Base-by-base conservation (phyloP, 140 eudicot species). In the Anethum foeniculum region DNA sequence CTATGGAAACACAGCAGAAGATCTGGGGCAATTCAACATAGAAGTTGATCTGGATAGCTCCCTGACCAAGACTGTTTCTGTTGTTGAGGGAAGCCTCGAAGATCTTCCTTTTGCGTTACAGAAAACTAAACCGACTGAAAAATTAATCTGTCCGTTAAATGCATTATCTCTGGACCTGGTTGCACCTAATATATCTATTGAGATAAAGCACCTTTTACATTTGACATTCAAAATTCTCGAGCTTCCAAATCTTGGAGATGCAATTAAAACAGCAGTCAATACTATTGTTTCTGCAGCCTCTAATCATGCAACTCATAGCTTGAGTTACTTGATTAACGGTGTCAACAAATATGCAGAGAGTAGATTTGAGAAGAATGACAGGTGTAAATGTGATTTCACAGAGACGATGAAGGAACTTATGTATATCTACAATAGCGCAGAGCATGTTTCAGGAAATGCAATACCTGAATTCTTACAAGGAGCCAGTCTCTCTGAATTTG, bases 1-100 rank as follows among this genome's bases (percentile, higher is more conserved):
- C 43, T 96, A 91, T 83, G 99, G 99, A 67, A 96, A 96, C 86
- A 91, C 94, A 16, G 92, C 98, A 12, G 98, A 91, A 90, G 97
- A 96, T 83, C 80, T 96, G 30, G 98, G 99, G 71, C 99, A 96
- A 82, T 96, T 91, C 75, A 96, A 87, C 87, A 85, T 96, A 88
- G 97, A 90, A 80, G 95, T 93, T 80, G 99, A 92, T 84, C 52
- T 96, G 64, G 99, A 93, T 72, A 83, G 85, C 84, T 88, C 99
- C 79, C 82, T 96, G 83, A 90, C 94, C 52, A 90, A 91, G 81
- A 87, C 90, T 25, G 98, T 90, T 62, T 88, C 89, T 82, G 80
- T 82, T 82, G 83, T 89, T 76, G 99, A 93, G 86, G 98, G 96
- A 38, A 80, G 93, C 90, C 97, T 93, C 34, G 99, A 96, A 80